Evolutionary conservation across 352 stramenopile genomes (phyloP), one percentile per base, ranked within the genome.

Genomic region (Hyaloperonospora arabidopsidis): DNA sequence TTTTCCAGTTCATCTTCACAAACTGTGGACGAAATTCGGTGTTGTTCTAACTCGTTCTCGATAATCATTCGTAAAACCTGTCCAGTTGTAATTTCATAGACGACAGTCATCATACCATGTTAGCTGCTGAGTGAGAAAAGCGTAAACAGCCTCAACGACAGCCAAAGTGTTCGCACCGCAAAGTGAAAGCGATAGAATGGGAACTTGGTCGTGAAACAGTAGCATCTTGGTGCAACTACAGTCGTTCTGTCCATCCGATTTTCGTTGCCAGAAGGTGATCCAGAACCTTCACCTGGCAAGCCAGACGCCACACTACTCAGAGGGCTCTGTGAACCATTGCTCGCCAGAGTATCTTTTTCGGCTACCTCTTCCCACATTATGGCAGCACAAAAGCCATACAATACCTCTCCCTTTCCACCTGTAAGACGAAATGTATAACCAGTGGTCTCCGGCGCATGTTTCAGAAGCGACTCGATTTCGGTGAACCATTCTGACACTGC

Each of bases 171-270:
- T 43, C 54, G 43, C 51, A 93, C 83, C 57, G 74, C 62, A 58
- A 90, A 93, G 49, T 93, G 79, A 13, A 93, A 72, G 12, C 81
- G 81, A 57, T 93, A 93, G 63, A 93, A 89, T 10, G 83, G 83
- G 44, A 90, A 93, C 28, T 93, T 93, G 72, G 80, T 89, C 10
- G 81, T 93, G 47, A 93, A 80, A 51, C 80, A 93, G 47, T 85
- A 93, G 55, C 80, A 90, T 2, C 86, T 61, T 1, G 83, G 80
- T 11, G 80, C 80, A 34, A 93, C 65, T 40, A 53, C 59, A 5
- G 40, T 60, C 19, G 51, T 64, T 55, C 55, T 68, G 12, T 36
- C 45, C 5, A 49, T 45, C 22, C 41, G 22, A 5, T 25, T 50
- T 34, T n/a, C 49, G 52, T 59, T 61, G 41, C 38, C 63, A 0